phyloP scores from a whole-genome alignment of 345 rosid genomes.

The Anastatica hierochuntica region DNA sequence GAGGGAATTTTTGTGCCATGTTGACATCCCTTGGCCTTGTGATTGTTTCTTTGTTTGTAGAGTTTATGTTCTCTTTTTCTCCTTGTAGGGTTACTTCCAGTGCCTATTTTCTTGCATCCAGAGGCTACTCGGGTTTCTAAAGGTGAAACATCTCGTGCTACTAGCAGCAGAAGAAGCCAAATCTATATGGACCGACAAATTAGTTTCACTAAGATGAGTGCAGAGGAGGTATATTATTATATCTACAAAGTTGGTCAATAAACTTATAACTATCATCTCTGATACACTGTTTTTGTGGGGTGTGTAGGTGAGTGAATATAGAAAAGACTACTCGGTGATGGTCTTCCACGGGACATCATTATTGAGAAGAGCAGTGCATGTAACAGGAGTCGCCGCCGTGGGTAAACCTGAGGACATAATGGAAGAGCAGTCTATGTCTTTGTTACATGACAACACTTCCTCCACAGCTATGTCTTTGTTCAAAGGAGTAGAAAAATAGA shows the following conservation, averaged over 20 bases:
- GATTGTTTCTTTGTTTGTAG: no score
- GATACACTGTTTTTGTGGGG: background rate
- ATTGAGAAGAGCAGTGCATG: no score
- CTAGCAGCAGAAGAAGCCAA: slow-evolving; percentile 92
- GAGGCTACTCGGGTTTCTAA: slow-evolving; percentile 53
- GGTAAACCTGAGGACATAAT: no score
- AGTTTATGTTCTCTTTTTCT: no score
- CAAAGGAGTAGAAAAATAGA: no score
- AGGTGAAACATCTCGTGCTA: slow-evolving; percentile 60
- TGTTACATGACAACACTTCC: no score
- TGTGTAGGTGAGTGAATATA: slow-evolving; percentile 28
- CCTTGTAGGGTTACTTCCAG: slow-evolving; percentile 90
- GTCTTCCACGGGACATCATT: slow-evolving; percentile 73
- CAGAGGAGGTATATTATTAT: slow-evolving; percentile 56
- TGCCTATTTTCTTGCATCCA: slow-evolving; percentile 64
- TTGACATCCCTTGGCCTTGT: no score
- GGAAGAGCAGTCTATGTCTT: no score
- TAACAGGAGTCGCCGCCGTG: no score
- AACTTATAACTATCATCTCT: background rate
- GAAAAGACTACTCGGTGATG: slow-evolving; percentile 63
- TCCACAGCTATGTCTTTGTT: no score
- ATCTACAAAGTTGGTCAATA: no score
- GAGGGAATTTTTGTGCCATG: no score
- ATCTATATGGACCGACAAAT: slow-evolving; percentile 79
- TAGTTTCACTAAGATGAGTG: slow-evolving; percentile 48